Conservation (phyloP, 495 filamentous ascomycete genomes). For the Neurospora sp. region DNA sequence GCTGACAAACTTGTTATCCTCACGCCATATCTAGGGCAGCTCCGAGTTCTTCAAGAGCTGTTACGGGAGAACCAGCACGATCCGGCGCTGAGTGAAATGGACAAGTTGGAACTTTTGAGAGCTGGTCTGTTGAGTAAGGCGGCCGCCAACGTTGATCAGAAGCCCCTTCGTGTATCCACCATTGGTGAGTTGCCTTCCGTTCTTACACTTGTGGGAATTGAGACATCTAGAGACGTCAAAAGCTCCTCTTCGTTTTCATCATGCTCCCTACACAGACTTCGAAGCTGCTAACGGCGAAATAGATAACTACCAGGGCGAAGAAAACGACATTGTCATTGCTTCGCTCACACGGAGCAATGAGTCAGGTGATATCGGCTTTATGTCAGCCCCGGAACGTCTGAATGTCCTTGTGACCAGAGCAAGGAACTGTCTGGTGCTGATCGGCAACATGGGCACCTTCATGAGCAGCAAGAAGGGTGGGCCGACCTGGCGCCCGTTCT, state of each 20-base stretch:
- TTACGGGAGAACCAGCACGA: conserved; percentile 42
- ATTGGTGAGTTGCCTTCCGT: conserved; percentile 39
- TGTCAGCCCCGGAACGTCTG: conserved; percentile 54
- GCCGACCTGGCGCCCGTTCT: conserved; percentile 46
- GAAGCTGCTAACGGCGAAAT: background rate
- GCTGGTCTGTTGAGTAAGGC: conserved; percentile 52
- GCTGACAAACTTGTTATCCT: conserved; percentile 57
- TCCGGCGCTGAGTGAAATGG: conserved; percentile 58
- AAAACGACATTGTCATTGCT: conserved; percentile 63
- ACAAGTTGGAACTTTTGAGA: conserved; percentile 48
- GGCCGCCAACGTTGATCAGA: conserved; percentile 40
- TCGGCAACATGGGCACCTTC: conserved; percentile 64
- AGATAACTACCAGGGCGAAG: conserved; percentile 80
- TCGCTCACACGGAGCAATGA: conserved; percentile 60
- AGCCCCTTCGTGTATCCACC: conserved; percentile 50
- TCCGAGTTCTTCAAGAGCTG: conserved; percentile 44
- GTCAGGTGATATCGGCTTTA: conserved; percentile 60
- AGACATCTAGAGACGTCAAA: background rate
- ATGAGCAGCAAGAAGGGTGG: conserved; percentile 50
- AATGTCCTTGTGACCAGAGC: conserved; percentile 69
- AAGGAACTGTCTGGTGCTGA: conserved; percentile 55
- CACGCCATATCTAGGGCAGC: conserved; percentile 66
- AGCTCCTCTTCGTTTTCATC: background rate
- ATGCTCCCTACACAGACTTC: background rate
- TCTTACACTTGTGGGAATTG: background rate